These are phyloP conservation scores for Zizania palustris DNA, from an alignment of 202 grass and related monocot genomes.

Conservation along the genomic window DNA sequence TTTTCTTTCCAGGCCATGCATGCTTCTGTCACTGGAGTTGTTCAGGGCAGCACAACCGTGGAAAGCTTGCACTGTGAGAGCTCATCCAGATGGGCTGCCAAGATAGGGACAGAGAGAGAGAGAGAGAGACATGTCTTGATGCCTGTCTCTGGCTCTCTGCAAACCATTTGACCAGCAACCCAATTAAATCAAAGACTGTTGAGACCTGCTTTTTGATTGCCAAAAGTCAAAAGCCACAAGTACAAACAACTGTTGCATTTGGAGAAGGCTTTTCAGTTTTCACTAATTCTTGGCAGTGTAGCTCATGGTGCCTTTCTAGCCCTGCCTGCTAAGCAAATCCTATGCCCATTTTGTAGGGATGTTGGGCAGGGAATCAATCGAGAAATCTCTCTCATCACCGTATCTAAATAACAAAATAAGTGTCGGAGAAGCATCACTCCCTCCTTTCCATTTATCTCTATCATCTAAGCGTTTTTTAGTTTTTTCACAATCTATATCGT, in stretches of 20 bases:
- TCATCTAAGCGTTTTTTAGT: no score
- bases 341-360: not conserved
- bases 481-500: no score
- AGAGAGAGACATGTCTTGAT: not conserved
- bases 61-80: not conserved
- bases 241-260: not conserved
- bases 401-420: no score
- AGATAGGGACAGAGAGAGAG: no score
- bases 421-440: no score
- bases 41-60: not conserved
- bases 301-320: not conserved
- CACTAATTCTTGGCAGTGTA: not conserved
- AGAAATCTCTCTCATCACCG: no score
- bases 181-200: slow-evolving; percentile 30
- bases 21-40: not conserved
- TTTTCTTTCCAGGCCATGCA: not conserved
- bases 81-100: not conserved
- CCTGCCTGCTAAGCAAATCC: not conserved
- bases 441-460: no score
- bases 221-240: slow-evolving; percentile 32
- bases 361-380: no score
- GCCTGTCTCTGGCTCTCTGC: no score
- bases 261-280: not conserved
- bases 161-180: not conserved
- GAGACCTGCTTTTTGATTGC: not conserved